Evolutionary conservation across 257 asterid genomes (phyloP).

Genomic region (Fraxinus americana): DNA sequence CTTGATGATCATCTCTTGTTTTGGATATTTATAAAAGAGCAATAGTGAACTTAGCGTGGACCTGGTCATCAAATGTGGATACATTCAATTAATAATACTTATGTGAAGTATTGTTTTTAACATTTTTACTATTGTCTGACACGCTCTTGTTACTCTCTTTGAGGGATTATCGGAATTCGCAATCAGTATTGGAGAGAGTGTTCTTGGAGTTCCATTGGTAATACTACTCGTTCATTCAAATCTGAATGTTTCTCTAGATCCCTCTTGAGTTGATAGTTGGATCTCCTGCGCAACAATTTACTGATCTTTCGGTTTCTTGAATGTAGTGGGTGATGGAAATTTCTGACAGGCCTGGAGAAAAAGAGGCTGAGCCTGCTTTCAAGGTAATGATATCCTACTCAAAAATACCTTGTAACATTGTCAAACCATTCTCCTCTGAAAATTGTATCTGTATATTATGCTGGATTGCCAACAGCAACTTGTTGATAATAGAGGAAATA

Average conservation of each 20-base stretch:
- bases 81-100: not conserved
- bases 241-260: not conserved
- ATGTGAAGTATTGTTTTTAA: conserved; percentile 16
- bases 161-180: conserved; percentile 31
- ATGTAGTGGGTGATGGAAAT: conserved; percentile 65
- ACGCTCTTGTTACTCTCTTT: conserved; percentile 33
- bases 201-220: conserved; percentile 63
- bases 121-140: conserved; percentile 23
- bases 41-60: conserved; percentile 7
- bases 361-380: conserved; percentile 67
- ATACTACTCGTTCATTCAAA: conserved; percentile 21
- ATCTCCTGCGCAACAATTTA: conserved; percentile 22
- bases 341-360: conserved; percentile 59
- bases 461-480: not conserved
- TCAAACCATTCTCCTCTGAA: not conserved
- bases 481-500: not conserved
- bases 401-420: not conserved
- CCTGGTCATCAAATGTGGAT: not conserved
- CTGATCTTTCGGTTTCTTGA: conserved; percentile 21
- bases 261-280: conserved; percentile 9
- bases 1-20: not conserved
- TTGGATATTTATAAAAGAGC: conserved; percentile 3
- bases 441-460: not conserved
- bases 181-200: conserved; percentile 68
- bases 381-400: conserved; percentile 43